Evolutionary conservation across 257 asterid species (phyloP), one percentile per base, ranked within the genome.

Genomic region (Solanum stenotomum): DNA sequence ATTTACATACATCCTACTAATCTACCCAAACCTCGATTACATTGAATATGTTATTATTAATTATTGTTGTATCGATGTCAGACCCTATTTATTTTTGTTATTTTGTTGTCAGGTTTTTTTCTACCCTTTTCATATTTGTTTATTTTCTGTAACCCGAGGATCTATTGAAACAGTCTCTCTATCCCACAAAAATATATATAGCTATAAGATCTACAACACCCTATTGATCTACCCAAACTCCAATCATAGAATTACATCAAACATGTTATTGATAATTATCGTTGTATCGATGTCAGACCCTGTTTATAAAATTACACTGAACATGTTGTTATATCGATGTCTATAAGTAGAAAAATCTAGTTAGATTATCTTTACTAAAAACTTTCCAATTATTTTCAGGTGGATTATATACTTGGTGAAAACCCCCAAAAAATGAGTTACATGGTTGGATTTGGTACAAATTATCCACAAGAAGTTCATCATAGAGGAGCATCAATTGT

Each of bases 401-500:
- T 93, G 89, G 93, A 95, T 75, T 90, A 94, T 76, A 91, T 95
- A 83, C 70, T 95, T 52, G 98, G 98, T 5, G 18, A 86, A 13
- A 95, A 95, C 88, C 91, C 96, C 29, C 87, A 71, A 78, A 12
- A 34, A 1, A 87, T 93, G 93, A 93, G 97, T 85, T 95, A 95
- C 90, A 91, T 94, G 98, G 95, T 95, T 0, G 96, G 98, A 72
- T 93, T 88, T 88, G 98, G 98, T 23, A 35, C 89, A 12, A 93
- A 91, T 83, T 94, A 90, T 68, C 96, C 98, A 33, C 61, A 89
- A 22, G 56, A 87, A 16, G 89, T 90, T 16, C 98, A 95, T 74
- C 98, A 94, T 9, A 90, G 96, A 87, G 96, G 93, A 83, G 89
- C 98, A 86, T 95, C 98, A 3, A 94, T 95, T 9, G 92, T 90